phyloP scores from a whole-genome alignment of 2,329 filamentous ascomycete species.

The Aspergillus ibericus region DNA sequence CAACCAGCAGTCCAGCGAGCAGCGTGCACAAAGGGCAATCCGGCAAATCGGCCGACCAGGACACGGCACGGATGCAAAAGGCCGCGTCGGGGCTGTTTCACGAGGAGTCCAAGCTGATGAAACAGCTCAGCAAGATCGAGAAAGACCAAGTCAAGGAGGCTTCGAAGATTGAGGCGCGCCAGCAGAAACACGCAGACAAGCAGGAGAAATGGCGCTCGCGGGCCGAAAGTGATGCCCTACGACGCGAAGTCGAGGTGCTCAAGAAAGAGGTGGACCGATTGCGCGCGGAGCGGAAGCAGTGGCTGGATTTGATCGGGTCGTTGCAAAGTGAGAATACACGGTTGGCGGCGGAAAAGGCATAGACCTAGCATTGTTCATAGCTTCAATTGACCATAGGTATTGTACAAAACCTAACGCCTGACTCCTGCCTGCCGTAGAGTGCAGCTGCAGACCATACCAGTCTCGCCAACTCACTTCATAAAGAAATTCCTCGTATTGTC shows the following conservation, averaged over 20 bases:
- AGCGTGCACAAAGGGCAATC: conserved; percentile 16
- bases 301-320: conserved; percentile 53
- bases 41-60: conserved; percentile 14
- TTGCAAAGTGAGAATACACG: conserved; percentile 60
- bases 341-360: conserved; percentile 29
- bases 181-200: conserved; percentile 41
- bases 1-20: conserved; percentile 17
- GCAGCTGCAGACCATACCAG: too few species aligned
- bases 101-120: conserved; percentile 38
- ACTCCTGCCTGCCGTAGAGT: too few species aligned
- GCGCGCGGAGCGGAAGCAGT: conserved; percentile 51
- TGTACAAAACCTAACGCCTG: too few species aligned
- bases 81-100: conserved; percentile 30
- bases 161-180: conserved; percentile 40
- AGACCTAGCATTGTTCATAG: too few species aligned
- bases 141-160: conserved; percentile 42
- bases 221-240: conserved; percentile 48
- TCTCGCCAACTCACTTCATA: too few species aligned
- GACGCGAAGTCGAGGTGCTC: conserved; percentile 47
- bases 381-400: not conserved
- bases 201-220: conserved; percentile 45
- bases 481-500: too few species aligned
- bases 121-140: conserved; percentile 45
- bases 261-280: conserved; percentile 51
- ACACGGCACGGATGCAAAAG: conserved; percentile 31